These are phyloP conservation scores for Agarophyton chilense DNA, from an alignment of 23 red algal genomes.

Conservation along the genomic window DNA sequence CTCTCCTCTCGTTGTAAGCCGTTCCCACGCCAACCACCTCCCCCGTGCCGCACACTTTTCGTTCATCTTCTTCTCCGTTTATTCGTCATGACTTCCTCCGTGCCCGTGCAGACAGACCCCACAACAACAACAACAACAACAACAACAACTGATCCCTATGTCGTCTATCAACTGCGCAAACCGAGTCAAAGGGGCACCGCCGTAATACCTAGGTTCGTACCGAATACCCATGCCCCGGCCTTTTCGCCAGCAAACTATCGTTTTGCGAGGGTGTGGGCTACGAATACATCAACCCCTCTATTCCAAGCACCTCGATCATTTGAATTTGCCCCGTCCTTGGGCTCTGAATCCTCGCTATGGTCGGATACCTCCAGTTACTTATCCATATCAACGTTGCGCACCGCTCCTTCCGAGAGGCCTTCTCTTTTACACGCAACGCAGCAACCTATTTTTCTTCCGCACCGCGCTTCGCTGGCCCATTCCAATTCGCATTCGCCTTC, in stretches of 20 bases:
- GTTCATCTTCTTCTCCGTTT: background rate
- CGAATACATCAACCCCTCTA: constrained; percentile 14
- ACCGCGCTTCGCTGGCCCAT: background rate
- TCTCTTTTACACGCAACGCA: constrained; percentile 36
- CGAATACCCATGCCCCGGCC: constrained; percentile 51
- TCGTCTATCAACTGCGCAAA: constrained; percentile 71
- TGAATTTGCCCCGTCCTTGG: constrained; percentile 34
- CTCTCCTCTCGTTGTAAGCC: background rate
- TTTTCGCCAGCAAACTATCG: constrained; percentile 69
- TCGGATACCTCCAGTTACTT: constrained; percentile 50
- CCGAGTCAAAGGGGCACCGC: constrained; percentile 55
- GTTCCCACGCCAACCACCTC: background rate
- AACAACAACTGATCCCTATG: constrained; percentile 61
- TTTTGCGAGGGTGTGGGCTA: constrained; percentile 58
- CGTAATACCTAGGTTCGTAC: constrained; percentile 52
- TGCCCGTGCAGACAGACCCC: background rate
- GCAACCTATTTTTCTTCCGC: constrained; percentile 25
- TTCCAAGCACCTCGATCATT: constrained; percentile 49
- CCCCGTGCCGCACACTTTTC: background rate
- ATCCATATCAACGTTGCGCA: constrained; percentile 42
- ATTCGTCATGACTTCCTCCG: background rate
- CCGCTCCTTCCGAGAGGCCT: constrained; percentile 39
- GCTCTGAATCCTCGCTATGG: constrained; percentile 54
- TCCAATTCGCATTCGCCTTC: constrained; percentile 20
- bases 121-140: too few relatives aligned